Base-by-base conservation (phyloP, 441 rosid species). In the Erodium moschatum region DNA sequence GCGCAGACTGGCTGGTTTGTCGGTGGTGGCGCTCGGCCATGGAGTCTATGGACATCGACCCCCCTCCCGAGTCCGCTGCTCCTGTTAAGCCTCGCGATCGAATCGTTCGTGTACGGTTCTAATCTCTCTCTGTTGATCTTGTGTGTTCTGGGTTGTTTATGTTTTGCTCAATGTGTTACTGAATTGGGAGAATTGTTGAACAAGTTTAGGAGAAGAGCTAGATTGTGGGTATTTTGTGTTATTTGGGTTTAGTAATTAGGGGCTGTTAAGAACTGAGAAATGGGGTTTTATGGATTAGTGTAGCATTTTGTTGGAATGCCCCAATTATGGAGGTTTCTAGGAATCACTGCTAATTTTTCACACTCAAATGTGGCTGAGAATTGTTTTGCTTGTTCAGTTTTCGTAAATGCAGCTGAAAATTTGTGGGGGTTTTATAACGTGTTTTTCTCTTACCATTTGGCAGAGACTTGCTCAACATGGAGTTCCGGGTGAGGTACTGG, bases 391-490 rank as follows among this genome's bases (percentile, higher is more conserved):
- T 15, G 11, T 73, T 29, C 0, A 8, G 63, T 18, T 61, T 6
- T 18, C 21, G 7, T 18, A 15, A 20, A 12, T 38, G 33, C 56
- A 69, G 20, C 60, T 52, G 60, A 52, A 6, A 16, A 52, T 52
- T 52, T 52, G 56, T 48, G n/a, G 56, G 18, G 18, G 15, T 24
- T 61, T 72, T 46, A 24, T 1, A 65, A 68, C 58, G 66, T 70
- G 5, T 65, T 8, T 46, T 46, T 1, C 19, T 65, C 24, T 16
- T 61, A 61, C 29, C 80, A 95, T 1, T 50, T 50, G 19, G 5
- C 58, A 52, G 97, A 89, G 92, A 85, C 88, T 95, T 70, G 85
- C 80, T 48, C 80, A 65, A 78, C 66, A 74, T 40, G 96, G 91
- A 48, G 84, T 95, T 76, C 87, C 89, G 0, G 75, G 70, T 77